A percentile compares a stretch with the other conserved stretches of the same genome.
phyloP scores from a whole-genome alignment of 352 stramenopile species.

The Phytophthora vignae region DNA sequence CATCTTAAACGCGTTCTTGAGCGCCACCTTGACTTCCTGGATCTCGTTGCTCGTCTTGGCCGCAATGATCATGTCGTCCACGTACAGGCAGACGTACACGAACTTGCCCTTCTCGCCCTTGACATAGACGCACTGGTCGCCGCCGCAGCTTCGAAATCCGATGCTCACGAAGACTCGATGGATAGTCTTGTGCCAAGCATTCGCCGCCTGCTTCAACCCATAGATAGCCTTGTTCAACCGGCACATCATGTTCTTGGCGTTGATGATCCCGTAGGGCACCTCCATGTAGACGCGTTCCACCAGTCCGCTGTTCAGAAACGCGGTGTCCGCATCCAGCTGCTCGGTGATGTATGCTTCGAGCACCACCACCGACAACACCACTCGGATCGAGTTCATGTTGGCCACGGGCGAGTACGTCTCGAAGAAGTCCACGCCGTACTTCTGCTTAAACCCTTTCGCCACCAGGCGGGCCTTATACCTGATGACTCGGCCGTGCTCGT shows the following conservation, averaged over 20 bases:
- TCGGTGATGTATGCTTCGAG: background rate
- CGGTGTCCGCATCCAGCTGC: background rate
- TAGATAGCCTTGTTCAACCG: background rate
- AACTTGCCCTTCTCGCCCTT: no score
- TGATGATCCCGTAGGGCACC: no score
- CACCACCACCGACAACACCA: background rate
- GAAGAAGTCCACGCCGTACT: no score
- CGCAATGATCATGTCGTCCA: no score
- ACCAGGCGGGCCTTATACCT: no score
- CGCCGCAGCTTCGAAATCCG: background rate
- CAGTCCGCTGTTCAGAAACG: background rate
- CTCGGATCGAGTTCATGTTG: background rate
- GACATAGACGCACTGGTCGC: background rate
- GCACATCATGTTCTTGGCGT: background rate
- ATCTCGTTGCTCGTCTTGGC: no score
- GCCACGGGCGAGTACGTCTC: no score
- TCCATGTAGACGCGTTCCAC: background rate
- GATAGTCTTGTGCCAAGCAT: background rate
- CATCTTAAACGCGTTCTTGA: no score
- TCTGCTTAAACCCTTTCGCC: no score
- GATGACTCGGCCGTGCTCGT: no score
- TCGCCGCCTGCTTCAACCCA: background rate
- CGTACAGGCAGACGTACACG: no score
- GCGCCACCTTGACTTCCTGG: no score
- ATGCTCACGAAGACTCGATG: background rate